These are phyloP conservation scores for Tilletia horrida DNA, from an alignment of 1,284 basidiomycete genomes.

Conservation along the genomic window DNA sequence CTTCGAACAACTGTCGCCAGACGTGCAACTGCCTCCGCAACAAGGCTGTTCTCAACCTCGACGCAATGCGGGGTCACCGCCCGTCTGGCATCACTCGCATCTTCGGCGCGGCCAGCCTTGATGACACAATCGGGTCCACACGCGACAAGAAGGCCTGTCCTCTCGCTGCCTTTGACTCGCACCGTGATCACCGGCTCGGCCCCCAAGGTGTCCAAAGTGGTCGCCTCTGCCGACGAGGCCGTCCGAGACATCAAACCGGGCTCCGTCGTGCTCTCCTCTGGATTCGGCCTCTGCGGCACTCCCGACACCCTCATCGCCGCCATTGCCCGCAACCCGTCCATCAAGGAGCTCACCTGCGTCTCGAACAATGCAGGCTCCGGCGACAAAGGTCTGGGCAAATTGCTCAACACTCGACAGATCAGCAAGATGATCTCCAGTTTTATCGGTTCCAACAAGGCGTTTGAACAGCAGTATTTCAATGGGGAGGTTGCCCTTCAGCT, in stretches of 20 bases:
- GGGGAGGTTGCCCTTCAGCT: conserved; percentile 49
- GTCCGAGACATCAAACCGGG: conserved; percentile 47
- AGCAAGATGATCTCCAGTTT: conserved; percentile 49
- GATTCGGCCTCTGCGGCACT: conserved; percentile 53
- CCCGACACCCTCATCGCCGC: conserved; percentile 51
- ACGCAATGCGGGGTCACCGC: too few relatives aligned
- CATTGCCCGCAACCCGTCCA: conserved; percentile 33
- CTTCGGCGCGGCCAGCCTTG: too few relatives aligned
- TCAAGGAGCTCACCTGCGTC: conserved; percentile 47
- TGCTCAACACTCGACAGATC: conserved; percentile 43
- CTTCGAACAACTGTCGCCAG: too few relatives aligned
- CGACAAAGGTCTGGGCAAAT: conserved; percentile 45
- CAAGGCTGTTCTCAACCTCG: too few relatives aligned
- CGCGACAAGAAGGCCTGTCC: too few relatives aligned
- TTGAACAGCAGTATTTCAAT: conserved; percentile 46
- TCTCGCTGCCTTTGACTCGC: background rate
- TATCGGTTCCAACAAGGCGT: conserved; percentile 52
- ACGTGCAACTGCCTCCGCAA: too few relatives aligned
- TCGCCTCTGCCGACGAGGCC: conserved; percentile 37
- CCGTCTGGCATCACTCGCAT: too few relatives aligned
- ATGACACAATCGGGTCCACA: too few relatives aligned
- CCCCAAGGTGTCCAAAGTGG: conserved; percentile 17
- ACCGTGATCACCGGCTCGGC: conserved; percentile 4
- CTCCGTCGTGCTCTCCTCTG: conserved; percentile 43
- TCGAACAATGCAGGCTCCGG: conserved; percentile 53